A percentile compares a stretch with the other conserved stretches of the same genome.
Evolutionary conservation across 2,329 filamentous ascomycete genomes (phyloP).

Genomic region (Ascochyta fabae): DNA sequence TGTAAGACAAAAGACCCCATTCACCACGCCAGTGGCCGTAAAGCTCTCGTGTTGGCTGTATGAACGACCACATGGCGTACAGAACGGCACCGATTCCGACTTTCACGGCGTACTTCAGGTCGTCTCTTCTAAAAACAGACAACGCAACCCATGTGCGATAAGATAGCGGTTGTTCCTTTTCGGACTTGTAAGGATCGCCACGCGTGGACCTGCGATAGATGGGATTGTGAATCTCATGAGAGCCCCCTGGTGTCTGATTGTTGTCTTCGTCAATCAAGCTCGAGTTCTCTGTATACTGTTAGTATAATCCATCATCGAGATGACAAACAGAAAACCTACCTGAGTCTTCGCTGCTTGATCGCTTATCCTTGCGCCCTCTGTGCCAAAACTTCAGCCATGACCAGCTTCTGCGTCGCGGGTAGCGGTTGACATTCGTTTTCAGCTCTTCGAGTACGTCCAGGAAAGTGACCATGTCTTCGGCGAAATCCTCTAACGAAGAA

Average conservation of each 20-base stretch:
- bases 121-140: constrained; percentile 66
- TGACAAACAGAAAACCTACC: constrained; percentile 19
- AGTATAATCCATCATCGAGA: constrained; percentile 1
- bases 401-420: constrained; percentile 72
- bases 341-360: constrained; percentile 21
- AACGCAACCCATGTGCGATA: constrained; percentile 63
- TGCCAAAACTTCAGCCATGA: constrained; percentile 85
- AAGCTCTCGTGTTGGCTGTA: constrained; percentile 75
- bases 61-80: constrained; percentile 88
- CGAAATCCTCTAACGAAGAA: constrained; percentile 88
- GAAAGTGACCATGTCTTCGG: constrained; percentile 85
- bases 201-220: constrained; percentile 39
- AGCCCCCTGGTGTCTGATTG: constrained; percentile 36
- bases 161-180: constrained; percentile 42
- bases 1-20: constrained; percentile 95
- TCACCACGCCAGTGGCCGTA: constrained; percentile 93
- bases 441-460: constrained; percentile 85
- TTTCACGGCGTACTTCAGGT: constrained; percentile 84
- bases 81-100: constrained; percentile 88
- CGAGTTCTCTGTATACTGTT: constrained; percentile 28
- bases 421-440: constrained; percentile 72
- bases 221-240: constrained; percentile 46
- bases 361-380: constrained; percentile 26
- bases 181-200: constrained; percentile 37
- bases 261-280: constrained; percentile 34